Conservation (phyloP, 2,329 filamentous ascomycete species). For the Ciborinia camelliae region DNA sequence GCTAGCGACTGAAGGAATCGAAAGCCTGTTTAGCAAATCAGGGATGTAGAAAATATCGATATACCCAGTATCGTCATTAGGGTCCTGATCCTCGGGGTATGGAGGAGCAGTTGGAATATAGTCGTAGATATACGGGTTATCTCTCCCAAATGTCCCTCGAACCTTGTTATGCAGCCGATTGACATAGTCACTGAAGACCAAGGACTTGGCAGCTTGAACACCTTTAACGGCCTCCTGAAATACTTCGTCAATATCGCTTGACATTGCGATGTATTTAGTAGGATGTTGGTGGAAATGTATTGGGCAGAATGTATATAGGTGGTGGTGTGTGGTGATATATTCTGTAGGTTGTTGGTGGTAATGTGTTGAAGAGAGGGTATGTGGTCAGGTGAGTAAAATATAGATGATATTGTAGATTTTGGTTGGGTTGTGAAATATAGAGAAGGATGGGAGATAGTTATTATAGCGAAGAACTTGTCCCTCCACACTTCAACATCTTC, state of each 20-base stretch:
- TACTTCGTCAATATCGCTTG: background rate
- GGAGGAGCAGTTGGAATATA: background rate
- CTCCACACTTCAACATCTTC: background rate
- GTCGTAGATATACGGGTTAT: background rate
- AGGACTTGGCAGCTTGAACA: background rate
- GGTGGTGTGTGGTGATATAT: no score
- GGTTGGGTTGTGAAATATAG: background rate
- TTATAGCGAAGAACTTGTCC: background rate
- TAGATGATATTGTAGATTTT: no score
- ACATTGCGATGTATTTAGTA: background rate
- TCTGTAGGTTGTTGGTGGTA: no score
- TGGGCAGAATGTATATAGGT: no score
- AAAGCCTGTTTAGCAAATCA: background rate
- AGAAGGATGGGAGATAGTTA: background rate
- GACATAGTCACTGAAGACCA: background rate
- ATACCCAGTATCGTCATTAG: background rate
- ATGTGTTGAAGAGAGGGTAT: no score
- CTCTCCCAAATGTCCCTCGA: background rate
- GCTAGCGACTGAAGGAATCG: background rate
- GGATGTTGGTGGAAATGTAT: background rate
- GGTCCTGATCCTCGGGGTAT: background rate
- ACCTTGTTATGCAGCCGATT: slow-evolving; percentile 1
- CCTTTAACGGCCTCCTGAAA: background rate
- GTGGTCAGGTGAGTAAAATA: no score
- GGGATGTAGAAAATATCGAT: background rate